phyloP scores from a whole-genome alignment of 2,329 filamentous ascomycete genomes.

The Diaporthe sp. region DNA sequence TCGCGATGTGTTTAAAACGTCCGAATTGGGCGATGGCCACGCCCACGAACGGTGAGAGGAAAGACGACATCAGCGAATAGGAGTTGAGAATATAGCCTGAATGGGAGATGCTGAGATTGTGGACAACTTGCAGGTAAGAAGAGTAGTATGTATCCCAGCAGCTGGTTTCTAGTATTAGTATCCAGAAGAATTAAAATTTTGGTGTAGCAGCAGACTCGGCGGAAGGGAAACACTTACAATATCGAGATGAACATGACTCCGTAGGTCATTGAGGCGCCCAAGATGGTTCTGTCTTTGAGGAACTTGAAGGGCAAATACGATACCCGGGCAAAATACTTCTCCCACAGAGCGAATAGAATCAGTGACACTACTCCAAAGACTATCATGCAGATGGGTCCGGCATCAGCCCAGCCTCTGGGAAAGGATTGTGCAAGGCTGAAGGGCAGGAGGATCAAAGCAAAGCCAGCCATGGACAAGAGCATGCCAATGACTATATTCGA shows the following conservation, averaged over 20 bases:
- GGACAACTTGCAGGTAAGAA: conserved; percentile 46
- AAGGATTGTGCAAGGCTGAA: conserved; percentile 2
- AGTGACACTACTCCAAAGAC: not conserved
- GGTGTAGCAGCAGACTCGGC: not conserved
- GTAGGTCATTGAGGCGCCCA: conserved; percentile 11
- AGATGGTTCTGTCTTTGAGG: conserved; percentile 4
- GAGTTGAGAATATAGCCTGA: conserved; percentile 42
- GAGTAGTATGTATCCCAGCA: conserved; percentile 47
- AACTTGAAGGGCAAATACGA: not conserved
- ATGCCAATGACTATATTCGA: not conserved
- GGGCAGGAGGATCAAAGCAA: not conserved
- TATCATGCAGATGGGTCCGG: not conserved
- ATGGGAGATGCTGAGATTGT: conserved; percentile 43
- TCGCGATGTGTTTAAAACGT: conserved; percentile 67
- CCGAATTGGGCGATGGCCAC: conserved; percentile 63
- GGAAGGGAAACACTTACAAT: not conserved
- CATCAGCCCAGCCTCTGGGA: conserved; percentile 5
- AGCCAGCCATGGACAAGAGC: not conserved
- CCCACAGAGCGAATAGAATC: not conserved
- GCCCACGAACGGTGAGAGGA: conserved; percentile 64
- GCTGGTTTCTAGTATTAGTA: not conserved
- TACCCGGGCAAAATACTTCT: conserved; percentile 3
- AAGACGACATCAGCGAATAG: conserved; percentile 50
- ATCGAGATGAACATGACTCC: conserved; percentile 12
- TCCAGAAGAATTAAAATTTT: not conserved